Evolutionary conservation across 441 rosid species (phyloP), one percentile per base, ranked within the genome.

Genomic region (Arabidopsis hybrid): DNA sequence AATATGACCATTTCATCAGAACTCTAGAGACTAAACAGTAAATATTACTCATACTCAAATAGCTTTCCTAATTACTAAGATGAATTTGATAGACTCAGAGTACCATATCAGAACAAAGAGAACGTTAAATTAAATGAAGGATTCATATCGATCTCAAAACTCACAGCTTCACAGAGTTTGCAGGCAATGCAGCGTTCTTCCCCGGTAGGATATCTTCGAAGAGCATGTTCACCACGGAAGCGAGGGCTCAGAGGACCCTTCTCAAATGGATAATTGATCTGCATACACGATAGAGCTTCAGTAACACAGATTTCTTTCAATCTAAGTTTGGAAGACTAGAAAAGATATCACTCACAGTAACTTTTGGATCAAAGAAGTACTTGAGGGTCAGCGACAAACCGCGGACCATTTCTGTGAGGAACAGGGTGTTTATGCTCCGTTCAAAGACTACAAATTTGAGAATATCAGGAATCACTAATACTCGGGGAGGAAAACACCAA

Each of bases 191-290:
- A 95, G 57, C 97, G 94, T 53, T 95, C 98, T 79, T 95, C 98
- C 49, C 97, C 97, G 51, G 95, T 93, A 67, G 94, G 97, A 79
- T 96, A 93, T 56, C 98, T 85, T 14, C 97, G 87, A 51, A 93
- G 94, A 34, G 97, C 97, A 79, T 93, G 99, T 69, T 93, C 99
- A 65, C 98, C 98, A 64, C 94, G 95, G 81, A 93, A 93, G 39
- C 97, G 90, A 47, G 98, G 97, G 83, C 99, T 93, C 82, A 91
- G 66, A 61, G 97, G 99, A 64, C 98, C 99, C 81, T 95, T 95
- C 86, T 93, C 99, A 81, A 95, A 95, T n/a, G 99, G 98, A 81
- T 95, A 95, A 81, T 93, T 95, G 82, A 95, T 93, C 99, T 91
- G 85, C 73, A 29, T 86, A 86, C 31, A 89, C 87, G 32, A 42